Conservation (phyloP, 371 early-diverging fungal species). For the Mortierella sp. region DNA sequence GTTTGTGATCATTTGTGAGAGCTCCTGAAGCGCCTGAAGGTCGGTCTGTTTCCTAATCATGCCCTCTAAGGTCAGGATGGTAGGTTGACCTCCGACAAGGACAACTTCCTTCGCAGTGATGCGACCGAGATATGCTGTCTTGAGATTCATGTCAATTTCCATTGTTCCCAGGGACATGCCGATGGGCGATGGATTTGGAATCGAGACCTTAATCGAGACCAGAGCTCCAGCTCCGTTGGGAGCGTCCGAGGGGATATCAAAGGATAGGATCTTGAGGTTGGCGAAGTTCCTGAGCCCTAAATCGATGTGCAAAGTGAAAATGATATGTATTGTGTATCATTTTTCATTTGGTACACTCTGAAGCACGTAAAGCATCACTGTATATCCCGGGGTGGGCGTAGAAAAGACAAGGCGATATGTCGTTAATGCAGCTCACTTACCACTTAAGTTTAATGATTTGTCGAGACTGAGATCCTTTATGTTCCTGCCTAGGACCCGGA, state of each 20-base stretch:
- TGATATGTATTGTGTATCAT: neutral
- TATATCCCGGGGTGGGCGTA: too few species aligned
- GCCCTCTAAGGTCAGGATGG: conserved; percentile 24
- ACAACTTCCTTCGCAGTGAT: conserved; percentile 26
- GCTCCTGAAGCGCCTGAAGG: conserved; percentile 19
- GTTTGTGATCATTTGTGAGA: conserved; percentile 31
- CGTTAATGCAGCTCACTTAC: conserved; percentile 11
- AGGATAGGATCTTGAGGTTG: conserved; percentile 29
- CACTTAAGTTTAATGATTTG: conserved; percentile 23
- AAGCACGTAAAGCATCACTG: too few species aligned
- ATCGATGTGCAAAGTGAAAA: neutral
- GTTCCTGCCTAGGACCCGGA: conserved; percentile 34
- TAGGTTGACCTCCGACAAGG: conserved; percentile 22
- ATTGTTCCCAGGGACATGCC: conserved; percentile 41
- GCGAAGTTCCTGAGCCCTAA: conserved; percentile 42
- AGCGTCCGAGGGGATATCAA: conserved; percentile 43
- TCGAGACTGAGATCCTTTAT: conserved; percentile 38
- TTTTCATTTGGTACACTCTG: too few species aligned
- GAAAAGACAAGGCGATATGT: neutral
- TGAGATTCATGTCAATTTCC: conserved; percentile 28
- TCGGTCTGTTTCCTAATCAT: conserved; percentile 23
- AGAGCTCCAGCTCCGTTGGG: conserved; percentile 33
- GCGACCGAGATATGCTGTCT: conserved; percentile 34
- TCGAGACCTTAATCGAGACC: conserved; percentile 30
- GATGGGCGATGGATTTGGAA: conserved; percentile 40